Base-by-base conservation (phyloP, 2,329 filamentous ascomycete species). In the Trichoderma sp. region DNA sequence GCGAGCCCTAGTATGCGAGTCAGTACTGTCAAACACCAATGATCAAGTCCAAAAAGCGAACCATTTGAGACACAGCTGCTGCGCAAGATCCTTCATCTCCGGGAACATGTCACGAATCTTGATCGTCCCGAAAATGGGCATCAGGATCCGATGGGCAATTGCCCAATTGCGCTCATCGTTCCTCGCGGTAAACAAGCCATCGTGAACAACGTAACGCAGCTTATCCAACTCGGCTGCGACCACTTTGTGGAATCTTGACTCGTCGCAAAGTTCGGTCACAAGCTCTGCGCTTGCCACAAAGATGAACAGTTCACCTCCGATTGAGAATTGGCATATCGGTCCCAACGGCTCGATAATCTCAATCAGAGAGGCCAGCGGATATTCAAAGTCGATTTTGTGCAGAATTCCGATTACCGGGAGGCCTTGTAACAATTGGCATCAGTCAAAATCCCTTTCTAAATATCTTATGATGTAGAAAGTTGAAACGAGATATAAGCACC, bases 1-100 rank as follows among this genome's bases (percentile, higher is more conserved):
- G 63, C 86, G 79, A 29, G 73, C 73, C 72, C 72, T 69, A 2
- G 19, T n/a, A 27, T 49, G 40, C 27, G n/a, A 66, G n/a, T 5
- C 61, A 69, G 68, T 37, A 13, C 37, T 57, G 33, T 11, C 5
- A 57, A 33, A 5, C 33, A 59, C n/a, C 16, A 19, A 13, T 7
- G 7, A n/a, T 49, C 40, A 11, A 29, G 1, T 31, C 13, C 3
- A 2, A 49, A 49, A 16, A 35, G 49, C 68, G 10, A 40, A 69
- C 68, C 68, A 69, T 69, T 69, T 69, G 4, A 69, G 29, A 49
- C 68, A 66, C 37, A 69, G 37, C 14, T 69, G 68, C 53, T 69
- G 52, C 6, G 68, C 68, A 13, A 69, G 35, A 24, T 69, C 68
- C 8, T 58, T 58, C 68, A 66, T 58, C 24, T 59, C 35, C 2